Base-by-base conservation (phyloP, 306 rosid species). In the Glycine latifolia region DNA sequence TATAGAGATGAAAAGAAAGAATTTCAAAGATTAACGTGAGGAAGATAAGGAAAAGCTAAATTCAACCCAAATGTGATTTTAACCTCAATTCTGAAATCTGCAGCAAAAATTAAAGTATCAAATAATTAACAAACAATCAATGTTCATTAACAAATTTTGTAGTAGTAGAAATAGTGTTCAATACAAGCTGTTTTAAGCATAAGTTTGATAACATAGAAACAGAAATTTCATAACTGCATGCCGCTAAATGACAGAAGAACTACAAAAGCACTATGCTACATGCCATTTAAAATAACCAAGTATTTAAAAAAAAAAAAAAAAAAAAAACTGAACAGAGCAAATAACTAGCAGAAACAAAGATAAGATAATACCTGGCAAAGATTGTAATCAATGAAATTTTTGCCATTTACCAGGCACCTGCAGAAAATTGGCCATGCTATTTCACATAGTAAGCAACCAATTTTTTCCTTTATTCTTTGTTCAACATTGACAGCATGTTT, bases 331-430 rank as follows among this genome's bases (percentile, higher is more conserved):
- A 60, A 52, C 35, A 63, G 7, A 49, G 14, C 3, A 55, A 50
- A 67, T 10, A 74, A 37, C 15, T 3, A 11, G 6, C 17, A 33
- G 65, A 80, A 81, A 39, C 67, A 67, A 15, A 26, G 75, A 55
- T 12, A 47, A 55, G 65, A 73, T 63, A 77, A 82, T 89, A 92
- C 97, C 97, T 95, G 99, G 87, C 94, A 90, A 83, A 79, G 81
- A 87, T 85, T 91, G 88, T 77, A 81, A 83, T 90, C 91, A 54
- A 90, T 71, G 83, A 84, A 93, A 54, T 87, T 90, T 88, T 90
- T 91, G 72, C 99, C 98, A 85, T 93, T 87, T 69, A 85, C 70
- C 92, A 95, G 89, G 89, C 91, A 89, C 80, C 89, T 88, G 80
- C 79, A 81, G 69, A 89, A 76, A 81, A 91, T 87, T 73, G 97